Evolutionary conservation across 805 yeast species (phyloP), one percentile per base, ranked within the genome.

Genomic region (Pichia manshurica): DNA sequence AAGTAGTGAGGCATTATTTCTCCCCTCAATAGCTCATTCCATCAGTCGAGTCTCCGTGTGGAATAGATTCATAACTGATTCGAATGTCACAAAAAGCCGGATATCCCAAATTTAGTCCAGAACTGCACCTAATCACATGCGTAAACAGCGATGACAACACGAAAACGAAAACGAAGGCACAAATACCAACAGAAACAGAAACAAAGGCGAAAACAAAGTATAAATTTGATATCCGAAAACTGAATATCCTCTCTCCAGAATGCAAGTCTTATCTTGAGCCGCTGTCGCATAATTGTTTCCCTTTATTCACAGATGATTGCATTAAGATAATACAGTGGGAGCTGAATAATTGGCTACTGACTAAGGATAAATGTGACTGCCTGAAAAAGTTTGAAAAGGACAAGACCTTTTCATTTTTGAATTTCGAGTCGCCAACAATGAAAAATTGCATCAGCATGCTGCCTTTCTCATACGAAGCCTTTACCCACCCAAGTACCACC

Each of bases 401-500:
- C 20, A 22, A 31, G 13, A 3, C 5, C 4, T 36, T 36, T 25
- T 15, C 38, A 3, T 37, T 32, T 15, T 46, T 34, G 47, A 13
- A 48, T 19, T 57, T 28, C 64, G 53, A 52, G 53, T 58, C 72
- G 50, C 56, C 72, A 52, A 41, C 60, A 46, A 47, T 63, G 2
- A 20, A 25, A 10, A 55, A 58, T 20, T 58, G 64, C 37, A 33
- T 43, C 45, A 28, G 54, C 60, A n/a, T 39, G 2, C 60, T 77
- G 12, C 82, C 80, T 0, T 79, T 79, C 55, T 68, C 73, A 1
- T 64, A 70, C 55, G 68, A 65, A 17, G 83, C 83, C 12, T 75
- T 81, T 79, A 71, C 71, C 5, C 73, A 74, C 53, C 76, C 78
- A 9, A 67, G 69, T 54, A 74, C 81, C 2, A 56, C 69, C 50